These are phyloP conservation scores for Nicotiana attenuata DNA, from an alignment of 257 asterid genomes.

Conservation along the genomic window DNA sequence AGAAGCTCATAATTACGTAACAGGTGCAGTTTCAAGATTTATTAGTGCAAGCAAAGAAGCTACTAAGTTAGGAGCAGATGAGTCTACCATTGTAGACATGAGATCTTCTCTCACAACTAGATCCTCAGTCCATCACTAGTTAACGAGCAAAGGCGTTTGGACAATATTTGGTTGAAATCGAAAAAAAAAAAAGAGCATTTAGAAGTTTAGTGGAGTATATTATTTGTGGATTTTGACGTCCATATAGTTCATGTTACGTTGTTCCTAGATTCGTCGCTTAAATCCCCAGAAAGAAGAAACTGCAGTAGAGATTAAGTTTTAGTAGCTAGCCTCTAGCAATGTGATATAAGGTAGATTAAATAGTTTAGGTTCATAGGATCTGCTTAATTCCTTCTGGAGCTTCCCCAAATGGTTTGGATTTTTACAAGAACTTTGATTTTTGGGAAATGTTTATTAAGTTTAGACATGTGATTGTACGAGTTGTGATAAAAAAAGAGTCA, in stretches of 20 bases:
- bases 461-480: neutral
- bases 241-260: neutral
- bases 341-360: neutral
- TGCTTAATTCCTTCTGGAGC: neutral
- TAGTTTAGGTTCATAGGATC: neutral
- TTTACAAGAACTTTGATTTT: neutral
- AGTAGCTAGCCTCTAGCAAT: neutral
- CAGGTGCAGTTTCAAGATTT: conserved; percentile 67
- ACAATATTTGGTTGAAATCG: neutral
- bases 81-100: conserved; percentile 71
- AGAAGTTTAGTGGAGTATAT: neutral
- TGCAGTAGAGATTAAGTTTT: neutral
- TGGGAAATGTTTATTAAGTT: neutral
- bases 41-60: conserved; percentile 74
- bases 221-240: neutral
- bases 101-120: conserved; percentile 75
- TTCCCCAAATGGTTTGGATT: neutral
- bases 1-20: conserved; percentile 55
- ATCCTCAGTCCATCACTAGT: conserved; percentile 38
- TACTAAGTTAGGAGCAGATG: conserved; percentile 52
- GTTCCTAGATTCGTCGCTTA: neutral
- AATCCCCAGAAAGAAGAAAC: neutral
- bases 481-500: neutral
- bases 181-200: too few relatives aligned
- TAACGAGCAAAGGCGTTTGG: neutral